phyloP scores from a whole-genome alignment of 805 yeast genomes.

The Zygotorulaspora sp. region DNA sequence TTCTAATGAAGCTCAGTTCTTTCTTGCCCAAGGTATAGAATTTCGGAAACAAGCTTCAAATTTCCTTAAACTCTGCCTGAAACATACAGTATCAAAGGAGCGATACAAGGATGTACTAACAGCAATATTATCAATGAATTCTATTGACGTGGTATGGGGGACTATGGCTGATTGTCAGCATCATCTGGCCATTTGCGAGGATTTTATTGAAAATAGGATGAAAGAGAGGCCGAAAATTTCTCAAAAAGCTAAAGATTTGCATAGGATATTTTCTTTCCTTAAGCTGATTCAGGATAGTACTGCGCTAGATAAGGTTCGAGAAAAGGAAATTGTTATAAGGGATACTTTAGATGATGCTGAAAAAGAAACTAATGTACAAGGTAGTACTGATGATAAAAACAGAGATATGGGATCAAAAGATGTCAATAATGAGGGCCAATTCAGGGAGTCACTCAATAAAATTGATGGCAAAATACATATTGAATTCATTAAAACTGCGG shows the following conservation, averaged over 20 bases:
- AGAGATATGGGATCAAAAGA: not conserved
- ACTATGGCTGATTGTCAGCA: constrained; percentile 80
- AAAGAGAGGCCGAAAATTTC: constrained; percentile 59
- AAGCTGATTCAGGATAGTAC: constrained; percentile 78
- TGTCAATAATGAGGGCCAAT: constrained; percentile 13
- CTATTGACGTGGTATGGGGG: constrained; percentile 87
- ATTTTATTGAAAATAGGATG: constrained; percentile 67
- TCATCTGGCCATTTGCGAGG: constrained; percentile 72
- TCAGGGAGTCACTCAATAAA: constrained; percentile 38
- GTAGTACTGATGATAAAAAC: not conserved
- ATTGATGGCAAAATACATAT: constrained; percentile 46
- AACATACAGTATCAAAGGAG: constrained; percentile 48
- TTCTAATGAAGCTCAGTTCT: constrained; percentile 63
- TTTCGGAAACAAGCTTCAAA: constrained; percentile 69
- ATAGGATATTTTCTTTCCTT: constrained; percentile 70
- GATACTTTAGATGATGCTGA: constrained; percentile 10
- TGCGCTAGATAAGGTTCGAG: constrained; percentile 29
- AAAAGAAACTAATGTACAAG: constrained; percentile 10
- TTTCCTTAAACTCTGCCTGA: constrained; percentile 58
- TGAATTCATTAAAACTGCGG: constrained; percentile 31
- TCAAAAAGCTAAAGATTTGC: constrained; percentile 70
- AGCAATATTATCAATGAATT: constrained; percentile 80
- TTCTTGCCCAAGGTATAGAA: constrained; percentile 66
- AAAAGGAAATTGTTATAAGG: constrained; percentile 26
- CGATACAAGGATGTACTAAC: constrained; percentile 81